Percentiles rank a stretch among this genome's conserved stretches.
These are phyloP conservation scores for Penicillium fuscoglaucum DNA, from an alignment of 2,329 filamentous ascomycete genomes.

Conservation along the genomic window DNA sequence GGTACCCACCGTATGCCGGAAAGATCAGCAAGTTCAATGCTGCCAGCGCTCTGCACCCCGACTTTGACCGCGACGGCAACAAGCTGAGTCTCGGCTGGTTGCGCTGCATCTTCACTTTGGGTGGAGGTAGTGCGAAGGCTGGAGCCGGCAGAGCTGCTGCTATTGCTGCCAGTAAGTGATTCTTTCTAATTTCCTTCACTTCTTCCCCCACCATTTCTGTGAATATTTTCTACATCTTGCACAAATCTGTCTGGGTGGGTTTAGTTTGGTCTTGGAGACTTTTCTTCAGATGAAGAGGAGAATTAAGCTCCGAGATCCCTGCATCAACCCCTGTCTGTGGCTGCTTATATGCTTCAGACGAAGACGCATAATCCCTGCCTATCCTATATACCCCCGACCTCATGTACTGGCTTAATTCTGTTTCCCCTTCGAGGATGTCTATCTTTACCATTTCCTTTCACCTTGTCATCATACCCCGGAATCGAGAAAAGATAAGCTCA, in stretches of 20 bases:
- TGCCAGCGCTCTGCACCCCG: slow-evolving; percentile 55
- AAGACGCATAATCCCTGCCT: neutral
- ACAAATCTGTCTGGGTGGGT: slow-evolving; percentile 3
- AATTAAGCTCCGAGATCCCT: slow-evolving; percentile 6
- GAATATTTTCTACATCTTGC: neutral
- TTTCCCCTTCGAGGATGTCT: neutral
- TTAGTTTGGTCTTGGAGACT: slow-evolving; percentile 1
- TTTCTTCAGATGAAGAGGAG: slow-evolving; percentile 15
- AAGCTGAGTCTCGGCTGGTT: slow-evolving; percentile 43
- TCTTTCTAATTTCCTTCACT: slow-evolving; percentile 4
- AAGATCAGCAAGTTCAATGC: slow-evolving; percentile 55
- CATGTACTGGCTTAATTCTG: neutral
- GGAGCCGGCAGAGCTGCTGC: slow-evolving; percentile 38
- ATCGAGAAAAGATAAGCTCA: slow-evolving; percentile 4
- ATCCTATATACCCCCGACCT: slow-evolving; percentile 18
- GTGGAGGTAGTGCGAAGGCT: slow-evolving; percentile 41
- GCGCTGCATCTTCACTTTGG: slow-evolving; percentile 42
- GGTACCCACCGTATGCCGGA: slow-evolving; percentile 62
- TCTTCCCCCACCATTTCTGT: neutral
- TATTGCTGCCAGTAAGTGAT: slow-evolving; percentile 44
- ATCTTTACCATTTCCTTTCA: slow-evolving; percentile 2
- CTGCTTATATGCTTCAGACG: neutral
- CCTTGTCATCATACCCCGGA: neutral
- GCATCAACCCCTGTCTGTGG: neutral
- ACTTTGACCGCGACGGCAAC: slow-evolving; percentile 61